Conservation (phyloP, 257 asterid genomes). For the Nicotiana benthamiana region DNA sequence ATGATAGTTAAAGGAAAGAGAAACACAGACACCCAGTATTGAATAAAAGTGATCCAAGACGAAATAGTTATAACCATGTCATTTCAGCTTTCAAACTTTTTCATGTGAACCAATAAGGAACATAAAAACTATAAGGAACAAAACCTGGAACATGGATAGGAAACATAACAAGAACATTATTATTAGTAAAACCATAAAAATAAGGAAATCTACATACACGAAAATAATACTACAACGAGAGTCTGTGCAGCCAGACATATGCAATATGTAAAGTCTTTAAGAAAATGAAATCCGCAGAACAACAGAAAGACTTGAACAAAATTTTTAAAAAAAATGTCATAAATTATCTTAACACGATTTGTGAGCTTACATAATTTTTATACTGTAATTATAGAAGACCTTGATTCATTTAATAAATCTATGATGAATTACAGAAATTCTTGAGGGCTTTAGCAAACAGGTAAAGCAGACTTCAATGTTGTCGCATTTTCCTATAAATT, state of each 20-base stretch:
- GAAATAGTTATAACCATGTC: background rate
- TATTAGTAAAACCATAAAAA: background rate
- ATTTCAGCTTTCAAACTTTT: background rate
- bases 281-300: background rate
- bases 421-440: too few species aligned
- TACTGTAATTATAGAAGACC: too few species aligned
- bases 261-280: background rate
- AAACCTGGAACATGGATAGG: background rate
- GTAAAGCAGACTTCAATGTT: too few species aligned
- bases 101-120: background rate
- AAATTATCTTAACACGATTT: too few species aligned
- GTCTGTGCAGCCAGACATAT: background rate
- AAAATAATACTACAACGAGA: background rate
- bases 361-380: too few species aligned
- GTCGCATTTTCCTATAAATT: too few species aligned
- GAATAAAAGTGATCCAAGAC: background rate
- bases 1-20: background rate
- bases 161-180: background rate
- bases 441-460: too few species aligned
- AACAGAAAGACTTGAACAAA: background rate
- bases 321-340: too few species aligned
- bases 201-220: background rate
- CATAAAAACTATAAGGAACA: background rate
- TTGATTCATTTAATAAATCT: too few species aligned
- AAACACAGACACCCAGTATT: background rate